phyloP scores from a whole-genome alignment of 306 rosid species.

The Castanea mollissima region DNA sequence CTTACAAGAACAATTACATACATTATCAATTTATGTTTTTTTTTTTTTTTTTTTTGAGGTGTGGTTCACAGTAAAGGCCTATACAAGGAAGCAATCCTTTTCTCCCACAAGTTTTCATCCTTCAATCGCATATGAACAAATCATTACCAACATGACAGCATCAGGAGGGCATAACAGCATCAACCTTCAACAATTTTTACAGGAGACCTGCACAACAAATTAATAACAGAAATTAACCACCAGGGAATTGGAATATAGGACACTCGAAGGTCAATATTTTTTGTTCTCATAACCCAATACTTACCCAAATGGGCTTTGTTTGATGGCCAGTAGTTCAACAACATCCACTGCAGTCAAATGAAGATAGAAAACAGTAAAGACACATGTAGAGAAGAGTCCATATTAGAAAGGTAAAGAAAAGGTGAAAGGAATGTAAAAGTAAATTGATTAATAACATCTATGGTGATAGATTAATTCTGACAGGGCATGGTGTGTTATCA shows the following conservation, averaged over 20 bases:
- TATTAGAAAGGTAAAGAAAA: not conserved
- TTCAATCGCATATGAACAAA: not conserved
- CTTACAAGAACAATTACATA: not conserved
- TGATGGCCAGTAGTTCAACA: constrained; percentile 81
- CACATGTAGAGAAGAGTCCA: constrained; percentile 12
- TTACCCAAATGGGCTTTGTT: constrained; percentile 96
- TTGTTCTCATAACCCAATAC: constrained; percentile 14
- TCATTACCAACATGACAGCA: not conserved
- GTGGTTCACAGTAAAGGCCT: constrained; percentile 5
- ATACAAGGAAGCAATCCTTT: constrained; percentile 10
- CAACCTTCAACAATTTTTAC: constrained; percentile 89
- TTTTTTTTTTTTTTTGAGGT: not conserved
- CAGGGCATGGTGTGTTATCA: not conserved
- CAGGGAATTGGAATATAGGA: not conserved
- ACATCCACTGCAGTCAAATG: constrained; percentile 61
- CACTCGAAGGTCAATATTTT: not conserved
- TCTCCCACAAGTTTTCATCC: not conserved
- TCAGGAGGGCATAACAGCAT: constrained; percentile 15
- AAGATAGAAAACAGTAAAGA: constrained; percentile 27
- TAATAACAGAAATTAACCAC: constrained; percentile 26
- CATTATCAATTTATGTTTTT: not conserved
- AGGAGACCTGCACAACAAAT: constrained; percentile 53
- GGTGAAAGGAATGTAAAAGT: constrained; percentile 1
- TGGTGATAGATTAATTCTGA: constrained; percentile 14
- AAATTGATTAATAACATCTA: not conserved